A percentile compares a stretch with the other conserved stretches of the same genome.
These are phyloP conservation scores for Calocybe gambosa DNA, from an alignment of 1,284 basidiomycete genomes.

Conservation along the genomic window DNA sequence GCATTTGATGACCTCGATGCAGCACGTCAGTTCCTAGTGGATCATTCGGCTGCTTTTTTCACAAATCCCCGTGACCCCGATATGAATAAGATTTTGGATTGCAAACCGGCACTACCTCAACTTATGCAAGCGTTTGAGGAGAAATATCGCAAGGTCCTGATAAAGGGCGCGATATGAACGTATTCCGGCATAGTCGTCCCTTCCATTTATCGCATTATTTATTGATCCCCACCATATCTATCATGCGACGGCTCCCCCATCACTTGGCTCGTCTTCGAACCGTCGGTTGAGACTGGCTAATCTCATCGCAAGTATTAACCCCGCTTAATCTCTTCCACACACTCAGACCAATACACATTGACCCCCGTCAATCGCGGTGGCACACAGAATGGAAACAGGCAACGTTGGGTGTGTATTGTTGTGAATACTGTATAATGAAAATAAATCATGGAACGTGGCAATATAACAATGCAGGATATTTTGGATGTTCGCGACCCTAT, in stretches of 20 bases:
- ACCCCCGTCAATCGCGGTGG: not conserved
- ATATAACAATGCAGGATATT: not conserved
- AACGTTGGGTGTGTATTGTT: conserved; percentile 12
- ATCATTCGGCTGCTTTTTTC: conserved; percentile 69
- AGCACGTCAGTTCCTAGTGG: conserved; percentile 65
- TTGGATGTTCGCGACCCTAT: not conserved
- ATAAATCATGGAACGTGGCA: conserved; percentile 6
- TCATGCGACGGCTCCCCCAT: conserved; percentile 2
- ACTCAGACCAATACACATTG: conserved; percentile 7
- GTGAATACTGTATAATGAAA: conserved; percentile 1
- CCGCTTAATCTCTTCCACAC: conserved; percentile 14
- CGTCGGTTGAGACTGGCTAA: conserved; percentile 8
- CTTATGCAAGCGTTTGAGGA: conserved; percentile 61
- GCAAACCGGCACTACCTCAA: conserved; percentile 48
- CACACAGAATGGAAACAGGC: not conserved
- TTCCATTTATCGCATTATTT: conserved; percentile 14
- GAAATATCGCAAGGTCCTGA: conserved; percentile 71
- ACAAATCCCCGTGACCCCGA: conserved; percentile 57
- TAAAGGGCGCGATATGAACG: conserved; percentile 60
- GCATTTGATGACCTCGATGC: conserved; percentile 72
- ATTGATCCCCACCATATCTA: conserved; percentile 12
- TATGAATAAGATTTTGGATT: conserved; percentile 59
- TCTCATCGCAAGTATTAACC: conserved; percentile 12
- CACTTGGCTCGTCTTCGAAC: conserved; percentile 6
- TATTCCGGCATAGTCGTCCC: conserved; percentile 8